These are phyloP conservation scores for Cladorrhinum sp. DNA, from an alignment of 2,329 filamentous ascomycete genomes.

Conservation along the genomic window DNA sequence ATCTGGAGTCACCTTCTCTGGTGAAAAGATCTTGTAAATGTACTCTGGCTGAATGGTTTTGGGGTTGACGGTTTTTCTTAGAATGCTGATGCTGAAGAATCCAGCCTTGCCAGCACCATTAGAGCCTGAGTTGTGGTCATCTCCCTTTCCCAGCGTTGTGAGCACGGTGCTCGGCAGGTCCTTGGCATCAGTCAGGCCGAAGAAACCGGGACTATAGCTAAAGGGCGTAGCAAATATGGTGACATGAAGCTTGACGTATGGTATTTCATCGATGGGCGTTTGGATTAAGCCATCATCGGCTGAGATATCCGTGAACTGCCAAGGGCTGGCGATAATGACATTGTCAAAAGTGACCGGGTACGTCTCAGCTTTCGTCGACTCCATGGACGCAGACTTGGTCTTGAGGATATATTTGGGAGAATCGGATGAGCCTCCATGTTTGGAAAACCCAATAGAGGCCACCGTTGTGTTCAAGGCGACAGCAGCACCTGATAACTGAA, in stretches of 20 bases:
- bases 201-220: conserved; percentile 68
- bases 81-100: conserved; percentile 83
- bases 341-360: conserved; percentile 66
- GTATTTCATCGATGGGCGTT: conserved; percentile 69
- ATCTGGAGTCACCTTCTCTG: conserved; percentile 47
- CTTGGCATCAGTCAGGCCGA: conserved; percentile 59
- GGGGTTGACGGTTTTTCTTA: conserved; percentile 63
- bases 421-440: conserved; percentile 36
- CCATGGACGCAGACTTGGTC: conserved; percentile 31
- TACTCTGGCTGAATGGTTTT: conserved; percentile 52
- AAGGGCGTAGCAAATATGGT: conserved; percentile 81
- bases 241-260: conserved; percentile 83
- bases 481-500: conserved; percentile 59
- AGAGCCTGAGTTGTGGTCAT: conserved; percentile 48
- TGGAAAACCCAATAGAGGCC: conserved; percentile 52
- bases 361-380: conserved; percentile 31
- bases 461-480: conserved; percentile 68
- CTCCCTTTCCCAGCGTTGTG: conserved; percentile 69
- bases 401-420: conserved; percentile 48
- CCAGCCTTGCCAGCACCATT: conserved; percentile 67
- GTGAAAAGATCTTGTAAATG: conserved; percentile 65
- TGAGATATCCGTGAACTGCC: conserved; percentile 73
- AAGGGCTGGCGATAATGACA: conserved; percentile 78
- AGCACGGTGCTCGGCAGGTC: conserved; percentile 71
- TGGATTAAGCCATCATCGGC: conserved; percentile 65